Evolutionary conservation across 2,329 filamentous ascomycete genomes (phyloP).

Genomic region (Fusarium subglutinans): DNA sequence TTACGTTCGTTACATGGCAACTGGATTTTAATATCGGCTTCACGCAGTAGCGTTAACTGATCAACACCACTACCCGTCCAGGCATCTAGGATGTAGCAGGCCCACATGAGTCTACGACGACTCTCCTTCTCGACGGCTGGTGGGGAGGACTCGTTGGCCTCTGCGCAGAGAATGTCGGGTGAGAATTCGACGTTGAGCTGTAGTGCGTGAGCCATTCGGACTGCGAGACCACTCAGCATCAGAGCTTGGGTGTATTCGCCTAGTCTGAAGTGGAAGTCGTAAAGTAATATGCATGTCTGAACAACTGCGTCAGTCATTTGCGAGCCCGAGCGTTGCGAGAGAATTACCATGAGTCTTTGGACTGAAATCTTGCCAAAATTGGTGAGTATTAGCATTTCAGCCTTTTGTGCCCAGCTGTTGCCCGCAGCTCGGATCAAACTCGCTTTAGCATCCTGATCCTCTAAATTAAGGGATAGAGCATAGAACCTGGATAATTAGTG

Average conservation of each 20-base stretch:
- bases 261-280: slow-evolving; percentile 52
- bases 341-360: slow-evolving; percentile 51
- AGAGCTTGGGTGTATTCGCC: slow-evolving; percentile 53
- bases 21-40: slow-evolving; percentile 54
- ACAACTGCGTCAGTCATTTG: background rate
- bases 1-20: slow-evolving; percentile 53
- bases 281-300: slow-evolving; percentile 51
- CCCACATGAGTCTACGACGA: slow-evolving; percentile 54
- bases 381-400: slow-evolving; percentile 48
- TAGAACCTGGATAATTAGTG: slow-evolving; percentile 46
- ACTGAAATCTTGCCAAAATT: slow-evolving; percentile 53
- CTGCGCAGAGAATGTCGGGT: slow-evolving; percentile 51
- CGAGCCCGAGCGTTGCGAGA: background rate
- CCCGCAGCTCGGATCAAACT: slow-evolving; percentile 47
- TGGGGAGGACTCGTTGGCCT: slow-evolving; percentile 43
- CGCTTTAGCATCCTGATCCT: slow-evolving; percentile 45
- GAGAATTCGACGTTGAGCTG: slow-evolving; percentile 52
- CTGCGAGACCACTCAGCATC: slow-evolving; percentile 53
- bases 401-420: slow-evolving; percentile 51
- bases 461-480: slow-evolving; percentile 43
- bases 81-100: slow-evolving; percentile 53
- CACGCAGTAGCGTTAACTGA: slow-evolving; percentile 51
- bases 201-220: slow-evolving; percentile 54
- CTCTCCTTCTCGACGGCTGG: slow-evolving; percentile 52
- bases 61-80: slow-evolving; percentile 53